Evolutionary conservation across 1,284 basidiomycete genomes (phyloP).

Genomic region (Taiwanofungus camphoratus): DNA sequence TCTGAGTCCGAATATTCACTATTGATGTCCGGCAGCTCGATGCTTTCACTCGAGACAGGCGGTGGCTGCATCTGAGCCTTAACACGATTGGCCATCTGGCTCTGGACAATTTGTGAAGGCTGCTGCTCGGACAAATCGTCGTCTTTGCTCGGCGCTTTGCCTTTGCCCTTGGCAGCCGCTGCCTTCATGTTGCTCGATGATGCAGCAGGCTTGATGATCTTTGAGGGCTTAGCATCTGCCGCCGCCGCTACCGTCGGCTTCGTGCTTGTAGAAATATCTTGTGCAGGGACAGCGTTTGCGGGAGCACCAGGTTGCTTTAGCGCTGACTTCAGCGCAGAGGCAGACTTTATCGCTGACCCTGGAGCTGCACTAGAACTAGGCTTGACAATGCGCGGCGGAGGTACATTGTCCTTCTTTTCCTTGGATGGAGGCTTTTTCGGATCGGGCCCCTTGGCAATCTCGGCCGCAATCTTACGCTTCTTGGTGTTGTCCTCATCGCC

Average conservation of each 20-base stretch:
- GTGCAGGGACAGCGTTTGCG: slow-evolving; percentile 10
- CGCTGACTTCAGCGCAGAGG: slow-evolving; percentile 24
- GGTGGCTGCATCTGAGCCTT: slow-evolving; percentile 56
- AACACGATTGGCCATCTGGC: slow-evolving; percentile 61
- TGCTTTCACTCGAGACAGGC: slow-evolving; percentile 65
- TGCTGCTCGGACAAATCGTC: slow-evolving; percentile 26
- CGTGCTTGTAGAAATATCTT: slow-evolving; percentile 12
- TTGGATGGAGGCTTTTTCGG: slow-evolving; percentile 49
- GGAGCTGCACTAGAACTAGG: slow-evolving; percentile 18
- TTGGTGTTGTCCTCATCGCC: slow-evolving; percentile 61
- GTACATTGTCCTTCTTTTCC: slow-evolving; percentile 32
- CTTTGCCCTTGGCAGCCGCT: slow-evolving; percentile 40
- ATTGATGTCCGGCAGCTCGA: slow-evolving; percentile 89
- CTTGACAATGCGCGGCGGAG: slow-evolving; percentile 32
- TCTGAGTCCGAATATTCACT: slow-evolving; percentile 96
- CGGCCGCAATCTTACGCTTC: slow-evolving; percentile 56
- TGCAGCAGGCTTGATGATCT: slow-evolving; percentile 16
- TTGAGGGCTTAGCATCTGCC: slow-evolving; percentile 14
- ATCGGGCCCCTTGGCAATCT: slow-evolving; percentile 53
- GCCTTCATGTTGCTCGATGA: slow-evolving; percentile 20
- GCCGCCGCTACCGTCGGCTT: slow-evolving; percentile 10
- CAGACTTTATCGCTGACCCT: slow-evolving; percentile 21
- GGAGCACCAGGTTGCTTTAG: slow-evolving; percentile 24
- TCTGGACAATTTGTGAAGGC: slow-evolving; percentile 56
- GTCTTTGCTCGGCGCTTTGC: slow-evolving; percentile 36